Evolutionary conservation across 83 land plant species (phyloP).

Genomic region (Diphasiastrum complanatum): DNA sequence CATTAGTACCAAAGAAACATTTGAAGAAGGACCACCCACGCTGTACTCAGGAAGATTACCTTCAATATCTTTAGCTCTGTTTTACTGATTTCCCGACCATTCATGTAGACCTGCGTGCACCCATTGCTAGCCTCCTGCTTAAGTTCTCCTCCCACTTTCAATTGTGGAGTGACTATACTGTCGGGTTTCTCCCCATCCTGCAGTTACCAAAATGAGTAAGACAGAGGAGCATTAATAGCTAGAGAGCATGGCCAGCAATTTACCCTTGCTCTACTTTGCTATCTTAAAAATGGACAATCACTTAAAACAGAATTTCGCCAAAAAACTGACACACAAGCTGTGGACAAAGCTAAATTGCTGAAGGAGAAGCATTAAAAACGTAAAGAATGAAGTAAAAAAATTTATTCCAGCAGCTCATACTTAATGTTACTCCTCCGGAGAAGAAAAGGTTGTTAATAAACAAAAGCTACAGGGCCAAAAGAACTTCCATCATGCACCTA

Average conservation of each 20-base stretch:
- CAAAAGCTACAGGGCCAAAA: too few relatives aligned
- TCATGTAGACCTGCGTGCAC: conserved; percentile 1
- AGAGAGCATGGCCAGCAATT: too few relatives aligned
- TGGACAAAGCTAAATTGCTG: too few relatives aligned
- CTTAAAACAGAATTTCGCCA: too few relatives aligned
- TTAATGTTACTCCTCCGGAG: too few relatives aligned
- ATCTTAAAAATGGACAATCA: background rate
- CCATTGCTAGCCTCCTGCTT: conserved; percentile 8
- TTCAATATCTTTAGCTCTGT: conserved; percentile 6
- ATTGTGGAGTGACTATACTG: background rate
- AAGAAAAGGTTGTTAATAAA: too few relatives aligned
- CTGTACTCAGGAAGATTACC: background rate
- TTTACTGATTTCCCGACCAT: conserved; percentile 8
- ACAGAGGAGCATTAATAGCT: too few relatives aligned
- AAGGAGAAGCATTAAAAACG: too few relatives aligned
- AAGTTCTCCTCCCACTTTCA: conserved; percentile 8
- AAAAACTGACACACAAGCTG: too few relatives aligned
- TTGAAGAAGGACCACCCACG: background rate
- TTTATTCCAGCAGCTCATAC: too few relatives aligned
- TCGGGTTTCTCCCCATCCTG: conserved; percentile 15
- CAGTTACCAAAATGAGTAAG: background rate
- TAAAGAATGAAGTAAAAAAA: too few relatives aligned
- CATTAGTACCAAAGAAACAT: background rate
- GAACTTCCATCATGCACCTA: too few relatives aligned
- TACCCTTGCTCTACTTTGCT: background rate